Evolutionary conservation across 352 stramenopile genomes (phyloP), one percentile per base, ranked within the genome.

Genomic region (Thraustochytrium striatum): DNA sequence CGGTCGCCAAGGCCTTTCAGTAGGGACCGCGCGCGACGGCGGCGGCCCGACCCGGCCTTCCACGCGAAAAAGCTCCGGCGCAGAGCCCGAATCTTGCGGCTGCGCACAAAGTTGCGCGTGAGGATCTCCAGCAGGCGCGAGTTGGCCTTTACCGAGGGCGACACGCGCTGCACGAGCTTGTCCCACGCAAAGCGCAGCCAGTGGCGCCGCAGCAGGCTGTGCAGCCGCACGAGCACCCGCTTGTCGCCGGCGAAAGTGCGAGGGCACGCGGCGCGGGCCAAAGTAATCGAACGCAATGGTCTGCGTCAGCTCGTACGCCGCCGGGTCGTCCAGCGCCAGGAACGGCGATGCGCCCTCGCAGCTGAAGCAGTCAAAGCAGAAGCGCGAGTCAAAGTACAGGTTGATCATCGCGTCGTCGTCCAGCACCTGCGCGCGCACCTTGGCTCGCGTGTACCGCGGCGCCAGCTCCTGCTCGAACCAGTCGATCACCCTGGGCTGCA

Each of bases 361-460:
- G 13, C 25, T 28, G 35, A 70, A 70, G 59, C 59, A 70, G 35
- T 70, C 59, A 32, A 70, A 70, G n/a, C 50, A 21, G 41, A 70
- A 70, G 44, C 59, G 59, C 59, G 59, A 70, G 59, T 70, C 59
- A 70, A 70, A 70, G 59, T 70, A 70, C 1, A 70, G 59, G 9
- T 33, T 70, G 30, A 52, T 70, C 2, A 53, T 38, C 9, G 7
- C n/a, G 21, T 57, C 59, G 25, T 70, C 59, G 5, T 70, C 59
- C 9, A 70, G 33, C 13, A 70, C 59, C 38, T 70, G 59, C 19
- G 59, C 59, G 11, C 41, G 36, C 0, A 70, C 59, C 21, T 33
- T 33, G 2, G n/a, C 35, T 0, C 53, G 33, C 5, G 41, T 33
- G 59, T 53, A 70, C 30, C 53, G 59, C 9, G 59, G 59, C 25